Evolutionary conservation across 1,139 yeast genomes (phyloP).

Genomic region (Casaregolazyma lundiana): DNA sequence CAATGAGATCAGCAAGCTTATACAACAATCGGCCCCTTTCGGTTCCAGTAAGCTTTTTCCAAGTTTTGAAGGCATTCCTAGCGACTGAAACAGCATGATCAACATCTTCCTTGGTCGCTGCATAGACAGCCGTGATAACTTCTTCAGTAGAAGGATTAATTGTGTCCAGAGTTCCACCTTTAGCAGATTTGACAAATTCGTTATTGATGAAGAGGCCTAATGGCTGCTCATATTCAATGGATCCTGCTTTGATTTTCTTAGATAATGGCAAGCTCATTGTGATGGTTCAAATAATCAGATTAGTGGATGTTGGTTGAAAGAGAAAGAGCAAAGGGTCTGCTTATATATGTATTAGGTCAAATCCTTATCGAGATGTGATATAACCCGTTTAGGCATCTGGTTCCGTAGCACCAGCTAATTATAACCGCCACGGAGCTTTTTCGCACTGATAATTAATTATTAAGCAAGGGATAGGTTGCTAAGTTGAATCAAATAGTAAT

Average conservation of each 20-base stretch:
- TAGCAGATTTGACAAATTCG: slow-evolving; percentile 48
- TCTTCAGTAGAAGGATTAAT: slow-evolving; percentile 55
- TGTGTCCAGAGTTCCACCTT: slow-evolving; percentile 50
- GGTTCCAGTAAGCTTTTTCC: slow-evolving; percentile 46
- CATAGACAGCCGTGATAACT: slow-evolving; percentile 48
- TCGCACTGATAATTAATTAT: too few species aligned
- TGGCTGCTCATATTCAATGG: slow-evolving; percentile 53
- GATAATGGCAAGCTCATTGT: slow-evolving; percentile 16
- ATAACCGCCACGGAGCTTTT: too few species aligned
- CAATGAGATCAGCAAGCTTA: slow-evolving; percentile 64
- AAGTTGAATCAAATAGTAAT: too few species aligned
- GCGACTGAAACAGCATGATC: slow-evolving; percentile 59
- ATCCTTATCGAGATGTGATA: background rate
- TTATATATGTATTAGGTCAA: background rate
- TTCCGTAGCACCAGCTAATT: background rate
- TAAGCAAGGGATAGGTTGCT: too few species aligned
- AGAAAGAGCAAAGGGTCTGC: background rate
- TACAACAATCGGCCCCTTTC: slow-evolving; percentile 53
- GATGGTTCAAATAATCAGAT: background rate
- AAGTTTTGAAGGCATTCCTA: slow-evolving; percentile 45
- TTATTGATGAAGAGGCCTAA: slow-evolving; percentile 74
- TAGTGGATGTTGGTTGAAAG: too few species aligned
- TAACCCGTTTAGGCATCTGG: background rate
- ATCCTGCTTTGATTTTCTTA: slow-evolving; percentile 46
- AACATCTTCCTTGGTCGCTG: slow-evolving; percentile 54